Evolutionary conservation across 2,329 filamentous ascomycete species (phyloP), one percentile per base, ranked within the genome.

Genomic region (Beauveria sp.): DNA sequence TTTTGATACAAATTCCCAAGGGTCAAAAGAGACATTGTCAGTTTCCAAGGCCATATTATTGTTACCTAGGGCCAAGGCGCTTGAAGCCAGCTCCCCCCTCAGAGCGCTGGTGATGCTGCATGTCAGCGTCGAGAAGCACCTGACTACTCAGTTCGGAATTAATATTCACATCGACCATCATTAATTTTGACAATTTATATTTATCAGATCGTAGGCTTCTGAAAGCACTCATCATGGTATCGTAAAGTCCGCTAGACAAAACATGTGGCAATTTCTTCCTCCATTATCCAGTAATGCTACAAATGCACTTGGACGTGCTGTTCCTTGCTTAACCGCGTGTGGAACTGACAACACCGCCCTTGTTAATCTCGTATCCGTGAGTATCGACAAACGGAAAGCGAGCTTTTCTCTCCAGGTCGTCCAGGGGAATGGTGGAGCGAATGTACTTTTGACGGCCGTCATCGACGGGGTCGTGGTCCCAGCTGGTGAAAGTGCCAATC

Each of bases 401-500:
- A 46, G 90, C 90, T 64, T 84, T 84, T 61, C 89, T 83, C 78
- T 95, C 90, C 7, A 95, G 80, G 62, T 92, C 88, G 70, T 95
- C 90, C 1, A 95, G 83, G 20, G 89, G 87, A 68, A 92, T 88
- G 71, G 90, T 88, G 40, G 88, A 91, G 62, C 93, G 89, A 69
- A 97, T 96, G 74, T 93, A 96, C 80, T 88, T 89, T 66, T 84
- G 79, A 53, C 81, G 78, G 28, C 87, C 89, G 69, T 90, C 84
- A 66, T 90, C 86, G 3, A 81, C 76, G 0, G 91, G 91, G 76
- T 93, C 84, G 75, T 88, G 89, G 74, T 97, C 93, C 93, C 93
- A 97, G 71, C 86, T 84, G 45, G 89, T 89, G 67, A 90, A 91
- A 42, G 79, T 79, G 61, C 92, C 93, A 73, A 87, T 76, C 71